Base-by-base conservation (phyloP, 495 filamentous ascomycete genomes). In the Aspergillus ostianus region DNA sequence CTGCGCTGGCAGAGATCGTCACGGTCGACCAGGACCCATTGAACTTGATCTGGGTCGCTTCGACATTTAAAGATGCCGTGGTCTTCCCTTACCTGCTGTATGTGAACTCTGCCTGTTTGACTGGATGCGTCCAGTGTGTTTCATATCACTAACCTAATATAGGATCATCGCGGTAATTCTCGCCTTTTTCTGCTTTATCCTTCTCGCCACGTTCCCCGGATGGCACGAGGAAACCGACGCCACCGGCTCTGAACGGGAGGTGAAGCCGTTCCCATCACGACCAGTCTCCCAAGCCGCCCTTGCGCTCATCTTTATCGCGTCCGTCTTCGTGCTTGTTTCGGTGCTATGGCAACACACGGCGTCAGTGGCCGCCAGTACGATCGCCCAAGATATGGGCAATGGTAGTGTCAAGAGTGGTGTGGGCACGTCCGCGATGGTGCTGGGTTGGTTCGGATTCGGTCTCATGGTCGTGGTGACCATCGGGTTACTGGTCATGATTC, bases 401-500 rank as follows among this genome's bases (percentile, higher is more conserved):
- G 93, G 93, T 18, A 92, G 88, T 65, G 90, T 98, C 17, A 80
- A 84, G 72, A 90, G 88, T 54, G 93, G 93, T 15, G 92, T 98
- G 45, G 93, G 93, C 3, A 90, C 90, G 6, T 90, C 87, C 4
- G 93, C 93, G 10, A 98, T 98, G 91, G 89, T 97, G 29, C 81
- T 98, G 65, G 93, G 93, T 26, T 98, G 93, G 93, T 97, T 98
- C 72, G 90, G 91, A 15, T 98, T 98, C 67, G 90, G 88, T 32
- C 68, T 97, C 58, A 79, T 98, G 61, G 93, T 97, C 56, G 86
- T 97, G 36, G 92, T 96, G 29, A 96, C 93, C 18, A 95, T 97
- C 68, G 93, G 93, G 23, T 72, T 98, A 71, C 78, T 98, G 44
- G 88, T 97, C 63, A 98, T 98, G 93, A 95, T 96, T 61, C 76